These are phyloP conservation scores for Galeopsis tetrahit DNA, from an alignment of 257 asterid genomes.

Conservation along the genomic window DNA sequence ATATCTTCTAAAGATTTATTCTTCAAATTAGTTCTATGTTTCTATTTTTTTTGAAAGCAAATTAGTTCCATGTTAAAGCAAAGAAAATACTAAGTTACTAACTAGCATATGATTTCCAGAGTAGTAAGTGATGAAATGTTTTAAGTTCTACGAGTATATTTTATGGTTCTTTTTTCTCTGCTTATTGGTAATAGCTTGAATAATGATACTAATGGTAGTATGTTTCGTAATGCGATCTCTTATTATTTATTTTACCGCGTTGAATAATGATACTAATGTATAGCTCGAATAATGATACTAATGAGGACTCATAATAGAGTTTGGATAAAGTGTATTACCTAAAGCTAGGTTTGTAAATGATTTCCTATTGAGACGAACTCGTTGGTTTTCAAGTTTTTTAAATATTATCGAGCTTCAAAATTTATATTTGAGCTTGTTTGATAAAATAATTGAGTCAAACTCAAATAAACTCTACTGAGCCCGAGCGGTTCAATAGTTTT, in stretches of 20 bases:
- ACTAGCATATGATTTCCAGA: constrained; percentile 16
- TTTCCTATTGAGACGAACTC: not conserved
- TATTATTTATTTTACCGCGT: not conserved
- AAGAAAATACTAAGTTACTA: not conserved
- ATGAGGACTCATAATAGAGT: not conserved
- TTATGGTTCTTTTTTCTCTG: not conserved
- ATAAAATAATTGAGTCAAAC: not conserved
- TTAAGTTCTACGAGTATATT: not conserved
- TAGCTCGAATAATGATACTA: too few species aligned
- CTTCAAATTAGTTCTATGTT: not conserved
- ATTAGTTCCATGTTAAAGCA: not conserved
- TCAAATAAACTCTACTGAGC: not conserved
- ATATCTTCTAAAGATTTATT: constrained; percentile 7
- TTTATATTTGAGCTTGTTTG: not conserved
- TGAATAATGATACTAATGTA: too few species aligned
- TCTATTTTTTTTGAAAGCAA: not conserved
- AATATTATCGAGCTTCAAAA: not conserved
- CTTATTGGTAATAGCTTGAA: not conserved
- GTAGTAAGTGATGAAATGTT: constrained; percentile 9
- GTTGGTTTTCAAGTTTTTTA: not conserved
- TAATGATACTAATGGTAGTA: not conserved
- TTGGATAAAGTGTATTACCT: not conserved
- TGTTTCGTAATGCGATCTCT: not conserved
- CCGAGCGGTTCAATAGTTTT: not conserved
- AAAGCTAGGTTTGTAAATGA: not conserved